These are phyloP conservation scores for Aspergillus nanangensis DNA, from an alignment of 495 filamentous ascomycete genomes.

Conservation along the genomic window DNA sequence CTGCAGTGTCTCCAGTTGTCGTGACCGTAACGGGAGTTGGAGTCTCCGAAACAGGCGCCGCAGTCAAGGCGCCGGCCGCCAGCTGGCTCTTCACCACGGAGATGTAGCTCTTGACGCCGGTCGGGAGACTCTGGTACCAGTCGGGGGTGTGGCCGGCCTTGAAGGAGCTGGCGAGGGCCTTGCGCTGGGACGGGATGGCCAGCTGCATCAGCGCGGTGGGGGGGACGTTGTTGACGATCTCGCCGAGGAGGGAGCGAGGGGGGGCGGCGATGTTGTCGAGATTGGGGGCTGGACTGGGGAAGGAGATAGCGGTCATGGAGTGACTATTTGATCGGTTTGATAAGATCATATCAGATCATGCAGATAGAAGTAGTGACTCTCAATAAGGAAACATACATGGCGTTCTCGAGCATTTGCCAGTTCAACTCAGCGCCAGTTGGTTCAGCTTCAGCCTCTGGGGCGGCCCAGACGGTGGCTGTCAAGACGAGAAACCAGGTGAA, in stretches of 20 bases:
- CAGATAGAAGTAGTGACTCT: not conserved
- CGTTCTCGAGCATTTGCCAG: not conserved
- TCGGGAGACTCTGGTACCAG: slow-evolving; percentile 27
- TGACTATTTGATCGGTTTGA: not conserved
- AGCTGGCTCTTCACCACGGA: slow-evolving; percentile 26
- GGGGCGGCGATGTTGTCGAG: slow-evolving; percentile 30
- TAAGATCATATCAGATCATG: not conserved
- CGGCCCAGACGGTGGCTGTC: not conserved
- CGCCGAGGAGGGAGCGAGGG: slow-evolving; percentile 21
- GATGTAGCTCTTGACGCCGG: slow-evolving; percentile 30
- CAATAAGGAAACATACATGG: not conserved
- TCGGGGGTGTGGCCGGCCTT: slow-evolving; percentile 26
- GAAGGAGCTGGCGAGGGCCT: slow-evolving; percentile 25
- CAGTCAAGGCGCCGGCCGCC: slow-evolving; percentile 23
- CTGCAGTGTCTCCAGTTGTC: not conserved
- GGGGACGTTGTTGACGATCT: slow-evolving; percentile 26
- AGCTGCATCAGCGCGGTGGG: slow-evolving; percentile 21
- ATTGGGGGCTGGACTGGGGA: slow-evolving; percentile 18
- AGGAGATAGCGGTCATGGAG: not conserved
- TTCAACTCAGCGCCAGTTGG: not conserved
- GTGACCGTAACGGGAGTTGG: no score
- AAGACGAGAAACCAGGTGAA: slow-evolving; percentile 2
- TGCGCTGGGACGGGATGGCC: slow-evolving; percentile 22
- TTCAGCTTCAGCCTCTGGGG: not conserved
- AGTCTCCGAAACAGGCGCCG: no score